Base-by-base conservation (phyloP, 257 asterid species). In the Solanum tacnaense region DNA sequence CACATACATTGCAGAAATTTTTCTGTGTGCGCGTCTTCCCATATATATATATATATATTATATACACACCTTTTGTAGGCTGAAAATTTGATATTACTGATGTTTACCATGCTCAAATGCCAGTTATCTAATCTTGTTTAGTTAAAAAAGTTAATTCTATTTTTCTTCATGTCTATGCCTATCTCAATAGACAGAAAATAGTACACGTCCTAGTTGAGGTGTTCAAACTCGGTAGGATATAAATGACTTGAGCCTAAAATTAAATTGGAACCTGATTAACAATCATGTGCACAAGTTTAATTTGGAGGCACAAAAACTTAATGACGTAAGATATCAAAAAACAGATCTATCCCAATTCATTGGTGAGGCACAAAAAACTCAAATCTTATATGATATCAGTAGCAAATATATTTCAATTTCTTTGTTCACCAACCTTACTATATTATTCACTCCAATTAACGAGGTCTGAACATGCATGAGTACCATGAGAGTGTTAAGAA, bases 101-200 rank as follows among this genome's bases (percentile, higher is more conserved):
- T 81, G 27, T 29, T 81, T 44, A 46, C 65, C 85, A 46, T 81
- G 85, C 65, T 76, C 82, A 62, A 73, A 70, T 67, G 71, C 56
- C 44, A 31, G 88, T 29, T 88, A 32, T 83, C 84, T 78, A 34
- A 65, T 84, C 85, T 81, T 67, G 82, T 58, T 82, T 87, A 74
- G 86, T 83, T 84, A 68, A 73, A 16, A 90, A 92, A 91, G 94
- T 52, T 89, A 89, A 89, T 91, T 91, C 91, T 91, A 86, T 91
- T 81, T 90, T 90, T 83, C 92, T 87, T 91, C 89, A 25, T 38
- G 88, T 58, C 58, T 5, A 49, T 52, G 60, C 3, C 60, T 5
- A 52, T 52, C 60, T 52, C 60, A 52, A 49, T 49, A 49, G 1
- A 49, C 23, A 49, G 23, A 49, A 49, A 49, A 49, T 49, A 5